Evolutionary conservation across 2,329 filamentous ascomycete genomes (phyloP).

Genomic region (Colletotrichum magnum): DNA sequence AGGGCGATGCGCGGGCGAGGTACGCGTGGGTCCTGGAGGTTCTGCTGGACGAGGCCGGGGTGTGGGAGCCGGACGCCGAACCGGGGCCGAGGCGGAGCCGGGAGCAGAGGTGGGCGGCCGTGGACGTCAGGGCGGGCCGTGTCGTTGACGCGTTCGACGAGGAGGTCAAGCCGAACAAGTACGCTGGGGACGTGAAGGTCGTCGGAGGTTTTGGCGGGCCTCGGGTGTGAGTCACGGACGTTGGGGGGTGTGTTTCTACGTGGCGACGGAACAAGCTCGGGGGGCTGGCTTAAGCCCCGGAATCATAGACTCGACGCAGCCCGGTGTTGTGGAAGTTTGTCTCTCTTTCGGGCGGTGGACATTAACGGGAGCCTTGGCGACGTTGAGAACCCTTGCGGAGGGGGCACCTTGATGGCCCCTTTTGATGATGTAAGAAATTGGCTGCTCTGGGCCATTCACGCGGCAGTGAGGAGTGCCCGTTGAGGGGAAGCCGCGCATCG

Average conservation of each 20-base stretch:
- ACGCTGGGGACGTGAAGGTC: conserved; percentile 44
- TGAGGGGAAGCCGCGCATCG: background rate
- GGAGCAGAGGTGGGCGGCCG: conserved; percentile 68
- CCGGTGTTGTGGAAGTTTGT: too few relatives aligned
- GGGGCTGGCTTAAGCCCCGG: too few relatives aligned
- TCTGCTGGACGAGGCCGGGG: conserved; percentile 64
- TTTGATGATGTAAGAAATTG: background rate
- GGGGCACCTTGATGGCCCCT: too few relatives aligned
- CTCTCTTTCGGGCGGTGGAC: too few relatives aligned
- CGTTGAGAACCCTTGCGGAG: background rate
- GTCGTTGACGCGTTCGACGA: conserved; percentile 56
- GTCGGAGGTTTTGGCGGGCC: conserved; percentile 53
- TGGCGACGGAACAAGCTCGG: too few relatives aligned
- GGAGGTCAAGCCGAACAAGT: conserved; percentile 31
- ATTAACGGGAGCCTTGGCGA: too few relatives aligned
- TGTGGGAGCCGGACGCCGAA: conserved; percentile 53
- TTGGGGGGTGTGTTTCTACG: too few relatives aligned
- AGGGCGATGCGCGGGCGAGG: conserved; percentile 35
- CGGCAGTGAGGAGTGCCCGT: background rate
- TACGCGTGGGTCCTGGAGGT: conserved; percentile 65
- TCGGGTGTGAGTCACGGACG: conserved; percentile 43
- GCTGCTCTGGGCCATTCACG: background rate
- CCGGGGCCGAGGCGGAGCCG: conserved; percentile 51
- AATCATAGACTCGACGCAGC: too few relatives aligned
- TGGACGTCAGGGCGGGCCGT: conserved; percentile 57